Percentiles rank a stretch among this genome's conserved stretches.
These are phyloP conservation scores for Apiotrichum gamsii DNA, from an alignment of 1,284 basidiomycete genomes.

Conservation along the genomic window DNA sequence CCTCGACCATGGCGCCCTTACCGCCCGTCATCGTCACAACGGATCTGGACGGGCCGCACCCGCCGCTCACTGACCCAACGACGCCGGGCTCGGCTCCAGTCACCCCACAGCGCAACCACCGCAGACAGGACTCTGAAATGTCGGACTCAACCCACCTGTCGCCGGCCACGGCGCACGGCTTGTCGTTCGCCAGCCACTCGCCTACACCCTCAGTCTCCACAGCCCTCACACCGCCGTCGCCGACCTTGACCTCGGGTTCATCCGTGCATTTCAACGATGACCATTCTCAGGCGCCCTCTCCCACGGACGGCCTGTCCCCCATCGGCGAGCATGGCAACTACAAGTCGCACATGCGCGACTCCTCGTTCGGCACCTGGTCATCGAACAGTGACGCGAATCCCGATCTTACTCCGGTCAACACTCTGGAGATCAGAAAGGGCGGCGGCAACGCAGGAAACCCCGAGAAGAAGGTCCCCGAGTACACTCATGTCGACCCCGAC, in stretches of 20 bases:
- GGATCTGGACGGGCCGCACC: constrained; percentile 24
- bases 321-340: constrained; percentile 44
- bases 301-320: constrained; percentile 56
- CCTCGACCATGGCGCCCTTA: constrained; percentile 13
- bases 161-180: constrained; percentile 18
- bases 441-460: too few species aligned
- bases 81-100: constrained; percentile 5
- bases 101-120: constrained; percentile 10
- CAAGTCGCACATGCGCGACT: constrained; percentile 23
- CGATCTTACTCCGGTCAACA: constrained; percentile 4
- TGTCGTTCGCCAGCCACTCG: constrained; percentile 8
- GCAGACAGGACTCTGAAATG: constrained; percentile 12
- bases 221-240: constrained; percentile 35
- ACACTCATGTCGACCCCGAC: constrained; percentile 45
- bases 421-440: neutral
- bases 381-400: constrained; percentile 15
- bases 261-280: constrained; percentile 39
- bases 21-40: constrained; percentile 38
- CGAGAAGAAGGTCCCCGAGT: constrained; percentile 20
- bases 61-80: neutral
- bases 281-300: constrained; percentile 22
- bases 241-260: constrained; percentile 28
- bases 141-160: constrained; percentile 26
- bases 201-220: constrained; percentile 22
- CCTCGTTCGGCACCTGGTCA: constrained; percentile 30